Conservation (phyloP, 176 grass and related monocot species). For the Poa pratensis region DNA sequence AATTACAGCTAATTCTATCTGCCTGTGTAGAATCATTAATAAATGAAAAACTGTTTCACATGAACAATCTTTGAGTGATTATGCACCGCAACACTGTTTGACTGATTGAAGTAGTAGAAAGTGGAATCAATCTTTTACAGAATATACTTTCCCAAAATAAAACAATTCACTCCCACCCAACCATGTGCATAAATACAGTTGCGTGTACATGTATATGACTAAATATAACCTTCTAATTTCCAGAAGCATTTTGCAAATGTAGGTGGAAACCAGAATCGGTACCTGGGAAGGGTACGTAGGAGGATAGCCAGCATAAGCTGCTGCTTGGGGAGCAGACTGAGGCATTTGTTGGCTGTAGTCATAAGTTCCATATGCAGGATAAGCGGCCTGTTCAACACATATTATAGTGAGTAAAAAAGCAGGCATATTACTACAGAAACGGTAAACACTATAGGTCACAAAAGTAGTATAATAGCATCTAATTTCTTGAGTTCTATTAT, state of each 20-base stretch:
- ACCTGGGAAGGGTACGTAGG: constrained; percentile 77
- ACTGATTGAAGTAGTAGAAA: not conserved
- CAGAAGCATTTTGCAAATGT: constrained; percentile 26
- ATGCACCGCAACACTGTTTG: not conserved
- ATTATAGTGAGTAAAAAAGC: constrained; percentile 17
- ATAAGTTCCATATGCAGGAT: constrained; percentile 70
- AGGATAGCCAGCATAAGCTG: constrained; percentile 73
- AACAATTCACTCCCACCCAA: not conserved
- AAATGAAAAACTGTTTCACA: not conserved
- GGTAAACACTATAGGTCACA: not conserved
- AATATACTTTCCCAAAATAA: not conserved
- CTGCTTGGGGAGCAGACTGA: constrained; percentile 63
- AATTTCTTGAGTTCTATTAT: not conserved
- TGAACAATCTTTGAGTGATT: not conserved
- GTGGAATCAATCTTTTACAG: constrained; percentile 1
- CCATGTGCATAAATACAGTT: constrained; percentile 2
- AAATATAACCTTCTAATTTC: not conserved
- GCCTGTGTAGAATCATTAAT: not conserved
- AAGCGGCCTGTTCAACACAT: constrained; percentile 48
- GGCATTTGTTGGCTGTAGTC: constrained; percentile 70
- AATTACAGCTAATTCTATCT: not conserved
- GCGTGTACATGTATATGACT: constrained; percentile 3
- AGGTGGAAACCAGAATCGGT: constrained; percentile 11
- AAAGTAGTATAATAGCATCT: not conserved
- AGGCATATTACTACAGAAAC: not conserved